phyloP scores from a whole-genome alignment of 116 monocot genomes.

The Zostera marina region DNA sequence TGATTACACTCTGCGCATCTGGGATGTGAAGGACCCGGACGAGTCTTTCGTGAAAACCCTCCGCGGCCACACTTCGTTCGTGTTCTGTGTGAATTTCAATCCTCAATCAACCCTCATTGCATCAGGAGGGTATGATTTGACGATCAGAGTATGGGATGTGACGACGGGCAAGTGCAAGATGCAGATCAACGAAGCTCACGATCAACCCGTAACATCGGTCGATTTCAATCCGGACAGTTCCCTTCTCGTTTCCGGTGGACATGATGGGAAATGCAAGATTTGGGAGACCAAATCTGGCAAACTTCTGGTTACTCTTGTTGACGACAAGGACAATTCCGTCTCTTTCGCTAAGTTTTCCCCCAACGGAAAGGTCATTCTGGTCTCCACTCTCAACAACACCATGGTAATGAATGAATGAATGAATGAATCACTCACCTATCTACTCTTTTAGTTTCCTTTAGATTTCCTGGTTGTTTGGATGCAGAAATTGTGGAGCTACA shows the following conservation, averaged over 20 bases:
- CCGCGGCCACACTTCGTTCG: constrained; percentile 52
- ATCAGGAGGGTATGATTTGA: constrained; percentile 57
- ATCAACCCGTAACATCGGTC: constrained; percentile 51
- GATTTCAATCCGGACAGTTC: constrained; percentile 68
- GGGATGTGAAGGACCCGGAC: constrained; percentile 28
- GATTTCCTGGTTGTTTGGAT: not conserved
- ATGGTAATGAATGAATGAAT: too few species aligned
- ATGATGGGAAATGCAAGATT: constrained; percentile 86
- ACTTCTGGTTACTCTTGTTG: constrained; percentile 59
- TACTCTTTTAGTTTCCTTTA: too few species aligned
- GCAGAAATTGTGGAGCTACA: constrained; percentile 70
- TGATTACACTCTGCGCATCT: constrained; percentile 68
- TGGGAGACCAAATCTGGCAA: constrained; percentile 55
- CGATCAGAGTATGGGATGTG: constrained; percentile 65
- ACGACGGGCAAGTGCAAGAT: constrained; percentile 32
- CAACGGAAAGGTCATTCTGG: constrained; percentile 78
- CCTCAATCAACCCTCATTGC: constrained; percentile 48
- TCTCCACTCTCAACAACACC: constrained; percentile 55
- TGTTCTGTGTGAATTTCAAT: constrained; percentile 89
- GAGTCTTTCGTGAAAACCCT: constrained; percentile 43
- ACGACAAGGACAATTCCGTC: constrained; percentile 51
- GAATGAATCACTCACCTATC: too few species aligned
- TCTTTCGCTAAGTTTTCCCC: constrained; percentile 93
- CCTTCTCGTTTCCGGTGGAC: constrained; percentile 64
- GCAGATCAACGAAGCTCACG: constrained; percentile 43